These are phyloP conservation scores for Russula abietina DNA, from an alignment of 768 basidiomycete genomes.

Conservation along the genomic window DNA sequence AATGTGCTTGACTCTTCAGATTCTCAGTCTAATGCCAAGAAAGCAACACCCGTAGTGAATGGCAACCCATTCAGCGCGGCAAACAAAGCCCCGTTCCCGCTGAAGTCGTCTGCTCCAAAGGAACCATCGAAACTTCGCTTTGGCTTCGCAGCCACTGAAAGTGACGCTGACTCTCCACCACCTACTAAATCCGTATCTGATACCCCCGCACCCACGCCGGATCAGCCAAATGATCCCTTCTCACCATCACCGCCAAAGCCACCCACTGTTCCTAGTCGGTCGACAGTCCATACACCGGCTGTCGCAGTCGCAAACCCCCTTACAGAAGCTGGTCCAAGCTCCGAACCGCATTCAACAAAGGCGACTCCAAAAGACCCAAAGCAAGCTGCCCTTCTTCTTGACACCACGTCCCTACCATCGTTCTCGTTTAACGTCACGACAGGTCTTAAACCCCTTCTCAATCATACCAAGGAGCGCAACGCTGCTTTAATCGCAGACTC, in stretches of 20 bases:
- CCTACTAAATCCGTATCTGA: constrained; percentile 6
- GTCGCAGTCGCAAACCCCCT: neutral
- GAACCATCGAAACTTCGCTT: constrained; percentile 75
- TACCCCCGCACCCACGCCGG: neutral
- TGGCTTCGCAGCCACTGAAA: constrained; percentile 58
- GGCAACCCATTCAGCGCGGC: constrained; percentile 24
- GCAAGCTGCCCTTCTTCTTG: constrained; percentile 29
- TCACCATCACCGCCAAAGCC: neutral
- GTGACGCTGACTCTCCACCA: constrained; percentile 14
- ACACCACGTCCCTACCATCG: constrained; percentile 42
- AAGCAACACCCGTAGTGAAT: constrained; percentile 23
- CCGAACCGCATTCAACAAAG: neutral
- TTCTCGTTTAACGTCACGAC: constrained; percentile 35
- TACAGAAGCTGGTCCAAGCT: constrained; percentile 4
- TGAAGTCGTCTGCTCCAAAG: constrained; percentile 56
- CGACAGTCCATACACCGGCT: neutral
- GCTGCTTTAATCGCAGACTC: constrained; percentile 9
- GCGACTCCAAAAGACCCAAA: constrained; percentile 35
- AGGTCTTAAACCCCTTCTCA: constrained; percentile 6
- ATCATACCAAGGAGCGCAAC: constrained; percentile 12
- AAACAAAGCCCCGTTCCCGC: constrained; percentile 28
- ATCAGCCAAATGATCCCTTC: neutral
- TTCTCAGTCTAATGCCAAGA: constrained; percentile 26
- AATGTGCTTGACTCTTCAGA: constrained; percentile 40
- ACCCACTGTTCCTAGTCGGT: neutral